Percentiles rank a stretch among this genome's conserved stretches.
phyloP scores from a whole-genome alignment of 2,329 filamentous ascomycete genomes.

The Graphiopsis chlorocephala region DNA sequence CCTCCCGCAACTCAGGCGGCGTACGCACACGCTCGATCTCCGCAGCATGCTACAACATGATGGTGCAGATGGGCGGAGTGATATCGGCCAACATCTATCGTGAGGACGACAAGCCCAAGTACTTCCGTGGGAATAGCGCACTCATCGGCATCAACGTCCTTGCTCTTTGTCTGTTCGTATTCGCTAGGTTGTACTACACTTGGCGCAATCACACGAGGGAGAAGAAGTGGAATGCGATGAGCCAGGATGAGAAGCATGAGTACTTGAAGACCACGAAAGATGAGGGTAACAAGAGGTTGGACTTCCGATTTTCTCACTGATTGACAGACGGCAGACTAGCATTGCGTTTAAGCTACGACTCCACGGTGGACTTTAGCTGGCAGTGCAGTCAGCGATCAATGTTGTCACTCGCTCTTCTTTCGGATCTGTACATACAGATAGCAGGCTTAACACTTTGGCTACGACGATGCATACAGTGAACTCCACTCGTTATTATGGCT shows the following conservation, averaged over 20 bases:
- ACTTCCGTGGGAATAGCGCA: slow-evolving; percentile 54
- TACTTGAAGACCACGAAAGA: slow-evolving; percentile 38
- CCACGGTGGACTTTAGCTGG: background rate
- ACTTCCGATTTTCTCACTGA: slow-evolving; percentile 35
- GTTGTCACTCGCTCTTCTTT: background rate
- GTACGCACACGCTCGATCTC: slow-evolving; percentile 45
- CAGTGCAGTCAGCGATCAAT: background rate
- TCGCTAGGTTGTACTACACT: slow-evolving; percentile 36
- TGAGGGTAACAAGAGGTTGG: slow-evolving; percentile 37
- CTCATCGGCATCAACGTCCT: slow-evolving; percentile 51
- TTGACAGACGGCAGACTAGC: background rate
- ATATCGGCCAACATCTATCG: slow-evolving; percentile 50
- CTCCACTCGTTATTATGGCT: background rate
- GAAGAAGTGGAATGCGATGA: slow-evolving; percentile 39
- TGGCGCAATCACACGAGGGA: slow-evolving; percentile 32
- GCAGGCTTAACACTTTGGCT: background rate
- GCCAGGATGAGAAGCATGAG: slow-evolving; percentile 32
- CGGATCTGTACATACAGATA: background rate
- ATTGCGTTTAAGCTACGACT: background rate
- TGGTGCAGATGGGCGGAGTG: slow-evolving; percentile 44
- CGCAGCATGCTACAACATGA: slow-evolving; percentile 42
- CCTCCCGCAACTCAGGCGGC: slow-evolving; percentile 41
- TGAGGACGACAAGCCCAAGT: slow-evolving; percentile 54
- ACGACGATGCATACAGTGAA: background rate
- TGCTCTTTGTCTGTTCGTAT: slow-evolving; percentile 45